Conservation (phyloP, 345 rosid species). For the Melaleuca alternifolia region DNA sequence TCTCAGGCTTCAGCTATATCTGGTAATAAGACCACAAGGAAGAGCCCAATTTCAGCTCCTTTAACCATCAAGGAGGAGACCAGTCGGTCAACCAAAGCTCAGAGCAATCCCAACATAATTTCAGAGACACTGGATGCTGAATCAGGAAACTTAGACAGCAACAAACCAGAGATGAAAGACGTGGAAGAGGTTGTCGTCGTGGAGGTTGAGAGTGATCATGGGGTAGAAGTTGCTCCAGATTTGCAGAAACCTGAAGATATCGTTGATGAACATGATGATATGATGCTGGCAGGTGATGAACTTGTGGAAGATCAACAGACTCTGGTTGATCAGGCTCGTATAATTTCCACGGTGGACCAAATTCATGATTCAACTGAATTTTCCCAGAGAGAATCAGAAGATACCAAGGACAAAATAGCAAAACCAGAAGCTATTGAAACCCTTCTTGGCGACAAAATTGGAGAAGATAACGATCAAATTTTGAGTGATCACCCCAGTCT, state of each 20-base stretch:
- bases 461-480: neutral
- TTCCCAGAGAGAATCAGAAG: neutral
- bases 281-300: neutral
- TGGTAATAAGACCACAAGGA: slow-evolving; percentile 3
- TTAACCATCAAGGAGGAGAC: slow-evolving; percentile 4
- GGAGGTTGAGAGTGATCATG: slow-evolving; percentile 6
- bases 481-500: neutral
- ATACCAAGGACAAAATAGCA: neutral
- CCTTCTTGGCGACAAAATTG: neutral
- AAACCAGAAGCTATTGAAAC: neutral
- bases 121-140: slow-evolving; percentile 2
- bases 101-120: neutral
- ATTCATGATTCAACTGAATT: neutral
- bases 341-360: neutral
- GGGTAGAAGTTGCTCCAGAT: neutral
- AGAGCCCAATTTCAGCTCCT: slow-evolving; percentile 4
- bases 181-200: neutral
- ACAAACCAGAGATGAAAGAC: slow-evolving; percentile 7
- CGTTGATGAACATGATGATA: neutral
- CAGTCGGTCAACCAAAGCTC: neutral
- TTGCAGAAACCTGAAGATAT: neutral
- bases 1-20: slow-evolving; percentile 6
- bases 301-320: neutral
- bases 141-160: neutral
- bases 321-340: neutral